phyloP scores from a whole-genome alignment of 2,329 filamentous ascomycete species.

The Cercospora beticola region DNA sequence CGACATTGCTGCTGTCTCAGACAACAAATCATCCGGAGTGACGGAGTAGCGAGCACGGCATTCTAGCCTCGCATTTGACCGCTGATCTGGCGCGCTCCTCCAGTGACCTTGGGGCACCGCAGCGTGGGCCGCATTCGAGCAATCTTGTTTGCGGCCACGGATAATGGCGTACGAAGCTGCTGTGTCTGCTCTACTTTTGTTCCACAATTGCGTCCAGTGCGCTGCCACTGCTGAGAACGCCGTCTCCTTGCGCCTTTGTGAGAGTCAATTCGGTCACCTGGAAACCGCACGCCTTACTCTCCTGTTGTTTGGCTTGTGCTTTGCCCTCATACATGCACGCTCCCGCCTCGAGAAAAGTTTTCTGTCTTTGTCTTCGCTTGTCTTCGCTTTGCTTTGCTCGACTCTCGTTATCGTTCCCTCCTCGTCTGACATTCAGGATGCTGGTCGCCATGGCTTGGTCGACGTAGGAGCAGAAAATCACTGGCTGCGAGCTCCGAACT shows the following conservation, averaged over 20 bases:
- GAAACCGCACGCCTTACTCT: constrained; percentile 9
- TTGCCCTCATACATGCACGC: constrained; percentile 21
- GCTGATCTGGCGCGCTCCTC: background rate
- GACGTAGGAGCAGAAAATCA: background rate
- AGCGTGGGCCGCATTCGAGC: constrained; percentile 7
- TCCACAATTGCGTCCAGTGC: constrained; percentile 29
- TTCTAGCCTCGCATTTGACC: constrained; percentile 1
- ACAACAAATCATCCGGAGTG: constrained; percentile 10
- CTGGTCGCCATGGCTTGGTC: background rate
- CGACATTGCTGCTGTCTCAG: constrained; percentile 2
- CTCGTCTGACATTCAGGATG: constrained; percentile 9
- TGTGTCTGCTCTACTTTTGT: constrained; percentile 22
- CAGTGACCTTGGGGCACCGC: constrained; percentile 2
- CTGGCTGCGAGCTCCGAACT: background rate
- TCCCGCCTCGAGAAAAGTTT: constrained; percentile 18
- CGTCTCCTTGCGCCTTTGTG: constrained; percentile 34
- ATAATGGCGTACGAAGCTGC: constrained; percentile 14
- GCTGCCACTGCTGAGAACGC: constrained; percentile 17
- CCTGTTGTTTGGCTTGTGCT: constrained; percentile 11
- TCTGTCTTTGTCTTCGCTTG: constrained; percentile 7
- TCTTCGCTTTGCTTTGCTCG: background rate
- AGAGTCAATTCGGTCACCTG: constrained; percentile 16
- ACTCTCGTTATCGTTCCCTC: constrained; percentile 10
- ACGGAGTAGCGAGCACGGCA: constrained; percentile 1
- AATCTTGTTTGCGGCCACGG: constrained; percentile 16